Percentiles rank a stretch among this genome's conserved stretches.
Conservation (phyloP, 2,329 filamentous ascomycete species). For the Aspergillus hiratsukae region DNA sequence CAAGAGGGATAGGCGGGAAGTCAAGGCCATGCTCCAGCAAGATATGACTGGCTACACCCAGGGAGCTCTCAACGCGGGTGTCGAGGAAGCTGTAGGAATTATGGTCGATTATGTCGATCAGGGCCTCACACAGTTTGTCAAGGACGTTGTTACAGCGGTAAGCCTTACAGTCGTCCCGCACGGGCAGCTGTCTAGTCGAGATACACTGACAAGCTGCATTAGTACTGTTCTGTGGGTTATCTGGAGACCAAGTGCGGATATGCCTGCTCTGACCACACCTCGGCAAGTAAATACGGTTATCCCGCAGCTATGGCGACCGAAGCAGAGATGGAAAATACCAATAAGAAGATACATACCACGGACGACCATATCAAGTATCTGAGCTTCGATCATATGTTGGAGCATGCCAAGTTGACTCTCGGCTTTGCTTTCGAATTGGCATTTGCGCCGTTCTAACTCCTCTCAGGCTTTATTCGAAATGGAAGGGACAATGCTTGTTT, state of each 20-base stretch:
- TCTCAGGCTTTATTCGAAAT: neutral
- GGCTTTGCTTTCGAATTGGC: conserved; percentile 80
- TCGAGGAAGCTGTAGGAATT: conserved; percentile 81
- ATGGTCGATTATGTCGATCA: conserved; percentile 88
- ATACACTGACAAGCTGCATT: conserved; percentile 9
- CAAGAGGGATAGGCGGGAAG: conserved; percentile 64
- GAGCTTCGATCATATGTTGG: conserved; percentile 84
- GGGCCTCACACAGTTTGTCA: conserved; percentile 82
- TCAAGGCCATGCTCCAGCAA: conserved; percentile 97
- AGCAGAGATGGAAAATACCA: conserved; percentile 55
- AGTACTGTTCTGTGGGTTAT: conserved; percentile 86
- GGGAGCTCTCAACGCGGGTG: conserved; percentile 74
- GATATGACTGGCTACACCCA: conserved; percentile 94
- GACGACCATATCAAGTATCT: conserved; percentile 67
- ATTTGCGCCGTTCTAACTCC: conserved; percentile 61
- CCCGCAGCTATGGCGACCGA: conserved; percentile 63
- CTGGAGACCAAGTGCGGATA: conserved; percentile 86
- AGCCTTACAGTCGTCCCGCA: conserved; percentile 12
- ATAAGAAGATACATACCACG: conserved; percentile 69
- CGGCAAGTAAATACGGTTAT: conserved; percentile 62
- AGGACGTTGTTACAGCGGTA: conserved; percentile 71
- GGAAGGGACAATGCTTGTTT: neutral
- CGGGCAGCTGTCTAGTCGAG: neutral
- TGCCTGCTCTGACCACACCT: conserved; percentile 69
- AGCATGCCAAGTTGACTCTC: conserved; percentile 81